A percentile compares a stretch with the other conserved stretches of the same genome.
Evolutionary conservation across 495 filamentous ascomycete genomes (phyloP).

Genomic region (Xylaria castorea): DNA sequence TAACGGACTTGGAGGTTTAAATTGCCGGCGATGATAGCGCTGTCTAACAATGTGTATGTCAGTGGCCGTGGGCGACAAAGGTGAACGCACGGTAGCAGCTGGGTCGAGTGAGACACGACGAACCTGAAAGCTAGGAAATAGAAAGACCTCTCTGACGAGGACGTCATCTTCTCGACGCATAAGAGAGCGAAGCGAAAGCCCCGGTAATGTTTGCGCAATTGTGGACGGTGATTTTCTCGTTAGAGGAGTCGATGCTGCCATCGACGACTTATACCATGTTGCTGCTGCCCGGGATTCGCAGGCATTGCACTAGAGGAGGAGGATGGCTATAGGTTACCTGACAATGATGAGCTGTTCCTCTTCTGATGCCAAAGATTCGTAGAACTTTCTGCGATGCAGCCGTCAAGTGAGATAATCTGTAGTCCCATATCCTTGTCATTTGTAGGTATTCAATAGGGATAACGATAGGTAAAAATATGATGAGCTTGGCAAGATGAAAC

Average conservation of each 20-base stretch:
- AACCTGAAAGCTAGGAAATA: conserved; percentile 8
- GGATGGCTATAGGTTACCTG: no score
- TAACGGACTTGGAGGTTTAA: conserved; percentile 15
- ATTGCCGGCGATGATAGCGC: neutral
- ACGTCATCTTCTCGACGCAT: neutral
- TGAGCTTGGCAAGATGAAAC: neutral
- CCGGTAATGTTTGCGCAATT: neutral
- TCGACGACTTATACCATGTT: neutral
- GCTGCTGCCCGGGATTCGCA: neutral
- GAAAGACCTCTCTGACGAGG: neutral
- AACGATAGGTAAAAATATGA: neutral
- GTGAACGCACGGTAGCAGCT: neutral
- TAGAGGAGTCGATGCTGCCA: neutral
- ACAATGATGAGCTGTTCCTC: neutral
- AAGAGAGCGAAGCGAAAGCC: neutral
- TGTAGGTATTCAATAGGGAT: neutral
- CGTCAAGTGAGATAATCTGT: neutral
- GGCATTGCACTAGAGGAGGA: neutral
- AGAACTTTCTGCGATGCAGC: no score
- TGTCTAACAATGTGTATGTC: neutral
- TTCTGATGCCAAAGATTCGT: neutral
- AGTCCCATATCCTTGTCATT: neutral
- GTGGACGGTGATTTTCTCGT: neutral
- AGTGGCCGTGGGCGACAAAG: neutral
- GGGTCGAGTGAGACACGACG: neutral